Conservation (phyloP, 2,329 filamentous ascomycete genomes). For the Plenodomus tracheiphilus region DNA sequence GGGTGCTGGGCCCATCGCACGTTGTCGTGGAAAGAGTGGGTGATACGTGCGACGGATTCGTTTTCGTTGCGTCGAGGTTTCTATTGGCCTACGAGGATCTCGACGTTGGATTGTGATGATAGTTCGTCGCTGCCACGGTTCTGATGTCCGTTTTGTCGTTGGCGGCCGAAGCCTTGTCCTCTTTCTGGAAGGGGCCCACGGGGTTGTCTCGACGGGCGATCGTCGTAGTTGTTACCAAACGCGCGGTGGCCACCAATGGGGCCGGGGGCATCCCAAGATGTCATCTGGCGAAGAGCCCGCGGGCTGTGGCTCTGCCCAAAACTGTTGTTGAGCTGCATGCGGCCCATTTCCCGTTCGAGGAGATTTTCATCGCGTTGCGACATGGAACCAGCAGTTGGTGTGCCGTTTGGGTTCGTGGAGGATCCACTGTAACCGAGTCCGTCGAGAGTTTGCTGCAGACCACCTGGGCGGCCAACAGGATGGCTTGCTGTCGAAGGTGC, state of each 20-base stretch:
- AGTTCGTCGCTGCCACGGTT: slow-evolving; percentile 66
- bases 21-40: slow-evolving; percentile 27
- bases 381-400: slow-evolving; percentile 59
- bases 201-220: slow-evolving; percentile 63
- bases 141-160: slow-evolving; percentile 65
- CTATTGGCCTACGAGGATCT: slow-evolving; percentile 66
- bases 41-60: slow-evolving; percentile 22
- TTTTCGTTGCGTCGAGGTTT: slow-evolving; percentile 18
- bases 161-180: slow-evolving; percentile 59
- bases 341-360: slow-evolving; percentile 65
- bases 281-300: slow-evolving; percentile 62
- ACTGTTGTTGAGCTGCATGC: slow-evolving; percentile 59
- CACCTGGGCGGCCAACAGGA: slow-evolving; percentile 66
- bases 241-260: slow-evolving; percentile 67
- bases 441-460: slow-evolving; percentile 45
- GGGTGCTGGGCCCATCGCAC: slow-evolving; percentile 23
- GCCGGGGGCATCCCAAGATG: slow-evolving; percentile 63
- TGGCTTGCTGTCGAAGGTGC: slow-evolving; percentile 89
- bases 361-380: slow-evolving; percentile 60
- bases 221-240: slow-evolving; percentile 63
- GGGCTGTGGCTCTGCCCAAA: slow-evolving; percentile 58
- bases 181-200: slow-evolving; percentile 64
- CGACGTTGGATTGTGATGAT: slow-evolving; percentile 61
- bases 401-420: slow-evolving; percentile 68
- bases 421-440: slow-evolving; percentile 55